Conservation (phyloP, 768 basidiomycete species). For the Dentipellis sp. region DNA sequence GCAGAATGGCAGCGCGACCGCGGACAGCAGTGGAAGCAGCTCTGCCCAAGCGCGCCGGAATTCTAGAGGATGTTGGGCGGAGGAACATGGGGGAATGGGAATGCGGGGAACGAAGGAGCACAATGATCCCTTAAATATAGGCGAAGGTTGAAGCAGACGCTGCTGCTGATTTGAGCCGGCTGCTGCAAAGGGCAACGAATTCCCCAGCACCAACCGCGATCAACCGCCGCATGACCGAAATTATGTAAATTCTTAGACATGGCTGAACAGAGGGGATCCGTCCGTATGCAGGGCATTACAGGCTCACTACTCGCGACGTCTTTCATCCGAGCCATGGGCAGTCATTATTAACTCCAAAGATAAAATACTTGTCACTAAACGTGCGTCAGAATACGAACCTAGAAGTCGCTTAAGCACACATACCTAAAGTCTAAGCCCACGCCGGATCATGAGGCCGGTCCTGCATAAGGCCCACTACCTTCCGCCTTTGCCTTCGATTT, state of each 20-base stretch:
- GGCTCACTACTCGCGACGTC: too few relatives aligned
- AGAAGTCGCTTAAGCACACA: neutral
- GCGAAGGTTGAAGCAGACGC: neutral
- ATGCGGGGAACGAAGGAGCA: too few relatives aligned
- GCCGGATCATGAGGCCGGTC: neutral
- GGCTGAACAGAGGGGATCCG: too few relatives aligned
- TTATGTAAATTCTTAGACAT: too few relatives aligned
- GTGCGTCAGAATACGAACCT: too few relatives aligned
- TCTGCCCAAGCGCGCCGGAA: neutral
- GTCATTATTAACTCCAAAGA: too few relatives aligned
- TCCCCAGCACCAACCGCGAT: neutral
- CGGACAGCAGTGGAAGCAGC: slow-evolving; percentile 19
- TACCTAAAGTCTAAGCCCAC: neutral
- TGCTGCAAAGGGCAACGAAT: neutral
- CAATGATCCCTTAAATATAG: neutral
- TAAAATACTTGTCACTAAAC: too few relatives aligned
- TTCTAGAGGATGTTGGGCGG: neutral
- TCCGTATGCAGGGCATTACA: too few relatives aligned
- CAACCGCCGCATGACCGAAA: neutral
- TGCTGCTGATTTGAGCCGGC: neutral
- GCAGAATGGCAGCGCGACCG: slow-evolving; percentile 45
- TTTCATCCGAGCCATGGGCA: too few relatives aligned
- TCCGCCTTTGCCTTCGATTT: slow-evolving; percentile 28
- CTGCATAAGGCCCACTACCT: neutral
- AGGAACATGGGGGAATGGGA: neutral